phyloP scores from a whole-genome alignment of 2,329 filamentous ascomycete genomes.

The Penicillium sp. region DNA sequence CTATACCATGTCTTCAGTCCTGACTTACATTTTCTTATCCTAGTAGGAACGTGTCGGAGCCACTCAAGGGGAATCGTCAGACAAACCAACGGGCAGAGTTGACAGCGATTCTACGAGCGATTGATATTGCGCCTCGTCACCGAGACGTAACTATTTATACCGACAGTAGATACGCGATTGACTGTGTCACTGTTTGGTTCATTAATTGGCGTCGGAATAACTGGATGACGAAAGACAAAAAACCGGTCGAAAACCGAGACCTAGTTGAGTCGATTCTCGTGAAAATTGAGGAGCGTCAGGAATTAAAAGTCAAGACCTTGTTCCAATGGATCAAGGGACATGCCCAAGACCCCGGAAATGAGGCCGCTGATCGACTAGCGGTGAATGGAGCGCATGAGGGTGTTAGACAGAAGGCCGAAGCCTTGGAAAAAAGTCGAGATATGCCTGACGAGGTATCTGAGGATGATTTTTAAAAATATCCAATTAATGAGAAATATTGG shows the following conservation, averaged over 20 bases:
- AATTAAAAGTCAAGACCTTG: conserved; percentile 60
- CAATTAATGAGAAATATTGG: not conserved
- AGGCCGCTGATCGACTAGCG: conserved; percentile 76
- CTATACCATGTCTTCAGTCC: not conserved
- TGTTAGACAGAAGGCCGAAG: conserved; percentile 30
- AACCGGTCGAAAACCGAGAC: conserved; percentile 82
- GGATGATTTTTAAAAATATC: conserved; percentile 21
- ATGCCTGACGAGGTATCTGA: conserved; percentile 29
- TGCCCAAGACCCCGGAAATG: conserved; percentile 69
- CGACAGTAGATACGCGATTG: conserved; percentile 90
- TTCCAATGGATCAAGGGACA: conserved; percentile 95
- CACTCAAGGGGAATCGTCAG: conserved; percentile 70
- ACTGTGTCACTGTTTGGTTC: conserved; percentile 85
- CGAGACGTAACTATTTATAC: conserved; percentile 74
- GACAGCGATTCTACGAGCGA: conserved; percentile 78
- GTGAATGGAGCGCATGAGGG: conserved; percentile 61
- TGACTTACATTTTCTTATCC: conserved; percentile 26
- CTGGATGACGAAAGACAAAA: conserved; percentile 73
- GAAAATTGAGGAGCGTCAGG: conserved; percentile 68
- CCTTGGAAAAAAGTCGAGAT: conserved; percentile 22
- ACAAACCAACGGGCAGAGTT: conserved; percentile 98
- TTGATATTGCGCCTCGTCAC: conserved; percentile 70
- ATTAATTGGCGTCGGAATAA: conserved; percentile 70
- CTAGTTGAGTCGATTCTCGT: conserved; percentile 71
- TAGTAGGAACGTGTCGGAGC: conserved; percentile 71